Evolutionary conservation across 768 basidiomycete genomes (phyloP), one percentile per base, ranked within the genome.

Genomic region (Suillus tomentosus): DNA sequence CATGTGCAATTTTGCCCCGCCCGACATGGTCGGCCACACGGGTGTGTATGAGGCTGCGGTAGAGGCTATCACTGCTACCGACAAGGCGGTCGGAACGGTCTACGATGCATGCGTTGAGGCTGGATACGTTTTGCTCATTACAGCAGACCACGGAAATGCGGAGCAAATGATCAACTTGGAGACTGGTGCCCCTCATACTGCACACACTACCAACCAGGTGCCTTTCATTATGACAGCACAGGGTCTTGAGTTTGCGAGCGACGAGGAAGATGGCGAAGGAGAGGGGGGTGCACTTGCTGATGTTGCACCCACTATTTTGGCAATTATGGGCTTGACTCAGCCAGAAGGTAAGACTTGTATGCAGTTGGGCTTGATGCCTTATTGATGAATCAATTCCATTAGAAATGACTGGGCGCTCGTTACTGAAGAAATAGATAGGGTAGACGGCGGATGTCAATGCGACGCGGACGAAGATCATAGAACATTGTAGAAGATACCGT

Each of bases 1-100:
- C 64, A 97, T 97, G 95, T 96, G 94, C 81, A 97, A 96, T 79
- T 97, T 96, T 76, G 95, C 95, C 4, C 95, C 95, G 42, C 95
- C 95, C 5, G 95, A 98, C 72, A 96, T 97, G 95, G 95, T 96
- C 61, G 95, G 96, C 42, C 96, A 96, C 78, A 97, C 95, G 0
- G 96, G 95, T 64, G 79, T 90, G 34, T 96, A 86, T 77, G 94
- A 96, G 2, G 95, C 96, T 0, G 95, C 96, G 1, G 92, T 96
- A 42, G 79, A 89, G 66, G 96, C 95, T 6, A 91, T 97, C 74
- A 80, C 85, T 2, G 85, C 87, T n/a, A 97, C 95, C 1, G 95
- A 98, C 77, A 84, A 84, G 66, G 95, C 95, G 9, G 95, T 97
- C 51, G 91, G 89, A 65, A 92, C 90, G 5, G 85, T 96, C 65